A percentile compares a stretch with the other conserved stretches of the same genome.
Evolutionary conservation across 108 stramenopile species (phyloP).

Genomic region (Pelagomonas calceolata): DNA sequence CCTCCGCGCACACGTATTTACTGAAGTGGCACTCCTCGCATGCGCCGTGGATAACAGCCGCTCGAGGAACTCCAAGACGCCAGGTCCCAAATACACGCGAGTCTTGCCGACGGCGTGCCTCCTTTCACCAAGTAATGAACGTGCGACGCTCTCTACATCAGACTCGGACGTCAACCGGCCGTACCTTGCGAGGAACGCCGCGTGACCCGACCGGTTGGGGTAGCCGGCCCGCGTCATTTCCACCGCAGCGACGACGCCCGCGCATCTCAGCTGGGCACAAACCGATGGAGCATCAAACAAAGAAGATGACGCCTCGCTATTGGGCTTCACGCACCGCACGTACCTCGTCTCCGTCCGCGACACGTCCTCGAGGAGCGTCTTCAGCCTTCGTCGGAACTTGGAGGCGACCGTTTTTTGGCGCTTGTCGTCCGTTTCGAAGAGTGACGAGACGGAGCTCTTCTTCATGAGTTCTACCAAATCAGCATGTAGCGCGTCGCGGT

Average conservation of each 20-base stretch:
- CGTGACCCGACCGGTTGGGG: constrained; percentile 41
- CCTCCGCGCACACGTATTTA: too few species aligned
- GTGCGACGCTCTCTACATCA: too few species aligned
- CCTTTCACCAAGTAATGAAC: too few species aligned
- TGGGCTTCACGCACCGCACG: constrained; percentile 72
- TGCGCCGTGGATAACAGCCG: too few species aligned
- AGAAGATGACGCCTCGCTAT: constrained; percentile 38
- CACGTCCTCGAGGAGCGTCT: constrained; percentile 46
- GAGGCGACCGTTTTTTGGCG: constrained; percentile 40
- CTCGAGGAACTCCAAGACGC: too few species aligned
- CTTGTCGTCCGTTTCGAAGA: constrained; percentile 22
- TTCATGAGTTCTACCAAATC: constrained; percentile 33
- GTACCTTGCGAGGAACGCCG: constrained; percentile 19
- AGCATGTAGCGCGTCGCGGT: constrained; percentile 37
- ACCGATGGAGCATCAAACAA: constrained; percentile 47
- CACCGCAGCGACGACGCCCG: constrained; percentile 58
- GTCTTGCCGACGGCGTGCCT: too few species aligned
- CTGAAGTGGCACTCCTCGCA: too few species aligned
- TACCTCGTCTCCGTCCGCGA: constrained; percentile 54
- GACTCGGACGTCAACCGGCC: too few species aligned
- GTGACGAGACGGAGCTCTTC: too few species aligned
- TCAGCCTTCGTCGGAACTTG: constrained; percentile 47
- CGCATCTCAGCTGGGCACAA: constrained; percentile 55
- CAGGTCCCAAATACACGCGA: too few species aligned
- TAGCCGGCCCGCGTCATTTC: constrained; percentile 57